Percentiles rank a stretch among this genome's conserved stretches.
Evolutionary conservation across 1,284 basidiomycete genomes (phyloP).

Genomic region (Cutaneotrichosporon spelunceum): DNA sequence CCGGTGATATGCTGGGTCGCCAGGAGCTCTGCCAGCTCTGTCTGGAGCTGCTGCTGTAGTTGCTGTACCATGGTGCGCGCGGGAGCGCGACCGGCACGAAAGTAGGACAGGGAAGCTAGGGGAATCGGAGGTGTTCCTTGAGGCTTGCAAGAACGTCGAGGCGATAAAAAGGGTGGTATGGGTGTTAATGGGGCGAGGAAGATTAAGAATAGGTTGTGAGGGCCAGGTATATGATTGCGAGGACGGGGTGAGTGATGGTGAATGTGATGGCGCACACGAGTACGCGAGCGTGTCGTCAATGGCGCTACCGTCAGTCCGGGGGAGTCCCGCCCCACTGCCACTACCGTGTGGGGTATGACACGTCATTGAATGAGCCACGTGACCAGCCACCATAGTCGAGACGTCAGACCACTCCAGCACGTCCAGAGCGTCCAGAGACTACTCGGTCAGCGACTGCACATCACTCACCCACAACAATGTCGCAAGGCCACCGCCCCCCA

Average conservation of each 20-base stretch:
- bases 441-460: no score
- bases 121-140: not conserved
- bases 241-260: not conserved
- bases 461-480: conserved; percentile 34
- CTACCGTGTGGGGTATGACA: conserved; percentile 15
- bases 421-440: no score
- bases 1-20: conserved; percentile 20
- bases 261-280: not conserved
- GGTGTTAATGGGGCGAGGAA: not conserved
- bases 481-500: conserved; percentile 32
- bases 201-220: not conserved
- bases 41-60: conserved; percentile 12
- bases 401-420: no score
- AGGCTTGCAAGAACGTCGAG: not conserved
- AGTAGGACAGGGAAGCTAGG: not conserved
- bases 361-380: conserved; percentile 8
- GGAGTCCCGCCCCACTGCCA: not conserved
- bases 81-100: not conserved
- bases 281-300: not conserved
- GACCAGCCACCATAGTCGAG: not conserved
- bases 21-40: conserved; percentile 16
- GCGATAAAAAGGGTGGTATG: not conserved
- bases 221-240: not conserved
- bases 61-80: conserved; percentile 16
- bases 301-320: not conserved